phyloP scores from a whole-genome alignment of 1,284 basidiomycete species.

The Naganishia cerealis region DNA sequence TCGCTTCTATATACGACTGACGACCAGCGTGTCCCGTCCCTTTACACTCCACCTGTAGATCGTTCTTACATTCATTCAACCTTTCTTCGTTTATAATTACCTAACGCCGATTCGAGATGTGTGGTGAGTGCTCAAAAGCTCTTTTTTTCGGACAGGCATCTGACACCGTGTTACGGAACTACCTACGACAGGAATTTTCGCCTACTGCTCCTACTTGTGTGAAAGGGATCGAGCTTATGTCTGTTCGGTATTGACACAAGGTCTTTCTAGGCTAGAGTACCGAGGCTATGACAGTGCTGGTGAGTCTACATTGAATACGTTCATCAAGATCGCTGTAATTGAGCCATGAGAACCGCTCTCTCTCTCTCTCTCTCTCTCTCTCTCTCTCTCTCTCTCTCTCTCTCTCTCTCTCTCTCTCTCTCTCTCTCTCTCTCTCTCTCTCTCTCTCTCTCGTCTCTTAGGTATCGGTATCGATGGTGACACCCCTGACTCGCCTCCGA shows the following conservation, averaged over 20 bases:
- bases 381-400: no score
- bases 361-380: no score
- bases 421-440: no score
- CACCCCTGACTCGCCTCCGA: constrained; percentile 62
- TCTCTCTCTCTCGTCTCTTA: constrained; percentile 37
- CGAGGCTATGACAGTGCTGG: constrained; percentile 95
- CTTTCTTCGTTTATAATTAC: not conserved
- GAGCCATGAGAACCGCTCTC: not conserved
- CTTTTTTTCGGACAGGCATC: not conserved
- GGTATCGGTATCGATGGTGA: constrained; percentile 95
- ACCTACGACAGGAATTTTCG: constrained; percentile 72
- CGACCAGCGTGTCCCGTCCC: not conserved
- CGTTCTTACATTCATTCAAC: constrained; percentile 2
- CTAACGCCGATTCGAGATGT: constrained; percentile 6
- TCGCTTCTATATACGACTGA: not conserved
- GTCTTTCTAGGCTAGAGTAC: constrained; percentile 94
- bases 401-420: no score
- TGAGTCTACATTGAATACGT: constrained; percentile 39
- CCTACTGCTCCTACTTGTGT: constrained; percentile 86
- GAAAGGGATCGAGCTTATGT: constrained; percentile 93
- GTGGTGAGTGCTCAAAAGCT: constrained; percentile 8
- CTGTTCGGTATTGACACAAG: constrained; percentile 87
- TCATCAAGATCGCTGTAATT: not conserved
- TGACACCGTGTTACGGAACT: not conserved
- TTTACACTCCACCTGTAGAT: not conserved